These are phyloP conservation scores for Arthrobotrys megalospora DNA, from an alignment of 2,329 filamentous ascomycete species.

Conservation along the genomic window DNA sequence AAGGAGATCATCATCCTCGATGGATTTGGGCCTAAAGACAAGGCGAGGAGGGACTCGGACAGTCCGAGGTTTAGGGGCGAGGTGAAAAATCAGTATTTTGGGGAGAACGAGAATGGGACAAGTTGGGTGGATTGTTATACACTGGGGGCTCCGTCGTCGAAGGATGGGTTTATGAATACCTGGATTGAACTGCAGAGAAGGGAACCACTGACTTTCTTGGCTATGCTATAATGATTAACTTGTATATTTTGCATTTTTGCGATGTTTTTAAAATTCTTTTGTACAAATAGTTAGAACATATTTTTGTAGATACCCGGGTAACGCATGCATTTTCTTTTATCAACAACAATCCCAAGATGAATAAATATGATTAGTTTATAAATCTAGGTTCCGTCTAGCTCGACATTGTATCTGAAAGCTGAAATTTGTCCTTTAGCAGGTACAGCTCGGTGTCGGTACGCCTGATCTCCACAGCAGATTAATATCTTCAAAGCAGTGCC, in stretches of 20 bases:
- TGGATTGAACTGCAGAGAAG: slow-evolving; percentile 41
- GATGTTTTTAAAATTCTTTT: slow-evolving; percentile 17
- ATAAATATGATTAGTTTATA: no score
- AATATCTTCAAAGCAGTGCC: no score
- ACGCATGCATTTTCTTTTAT: slow-evolving; percentile 13
- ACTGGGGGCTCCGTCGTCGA: slow-evolving; percentile 24
- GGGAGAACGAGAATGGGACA: slow-evolving; percentile 36
- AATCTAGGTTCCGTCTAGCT: no score
- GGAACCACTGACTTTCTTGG: slow-evolving; percentile 48
- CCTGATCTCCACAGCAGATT: no score
- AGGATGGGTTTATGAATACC: slow-evolving; percentile 31
- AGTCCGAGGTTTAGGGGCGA: slow-evolving; percentile 49
- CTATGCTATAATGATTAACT: slow-evolving; percentile 44
- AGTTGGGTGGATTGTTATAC: slow-evolving; percentile 52
- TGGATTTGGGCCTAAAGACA: slow-evolving; percentile 29
- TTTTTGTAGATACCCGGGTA: slow-evolving; percentile 23
- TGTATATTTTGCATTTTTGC: slow-evolving; percentile 7
- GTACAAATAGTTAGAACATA: slow-evolving; percentile 24
- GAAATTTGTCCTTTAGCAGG: no score
- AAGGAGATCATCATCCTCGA: slow-evolving; percentile 34
- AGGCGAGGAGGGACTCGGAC: not conserved
- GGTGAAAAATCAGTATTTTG: slow-evolving; percentile 25
- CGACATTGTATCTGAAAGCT: no score
- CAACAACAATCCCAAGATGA: not conserved
- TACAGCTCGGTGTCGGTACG: no score